Conservation (phyloP, 805 yeast species). For the Lipomyces spencermartinsiae region DNA sequence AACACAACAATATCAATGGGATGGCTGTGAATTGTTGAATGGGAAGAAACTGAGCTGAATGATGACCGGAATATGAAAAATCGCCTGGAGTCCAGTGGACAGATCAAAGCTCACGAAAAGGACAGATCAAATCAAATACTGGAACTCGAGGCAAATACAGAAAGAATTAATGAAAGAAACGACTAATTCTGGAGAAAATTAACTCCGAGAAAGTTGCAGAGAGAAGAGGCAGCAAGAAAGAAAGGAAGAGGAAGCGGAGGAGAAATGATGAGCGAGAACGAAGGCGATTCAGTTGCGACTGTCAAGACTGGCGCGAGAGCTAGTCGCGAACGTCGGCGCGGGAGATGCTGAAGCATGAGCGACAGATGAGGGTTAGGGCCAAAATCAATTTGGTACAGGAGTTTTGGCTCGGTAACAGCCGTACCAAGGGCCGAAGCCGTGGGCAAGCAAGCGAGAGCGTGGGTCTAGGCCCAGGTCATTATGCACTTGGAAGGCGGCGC, state of each 20-base stretch:
- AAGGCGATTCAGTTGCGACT: slow-evolving; percentile 3
- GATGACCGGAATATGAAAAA: neutral
- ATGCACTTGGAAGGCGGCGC: neutral
- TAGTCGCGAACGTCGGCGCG: slow-evolving; percentile 2
- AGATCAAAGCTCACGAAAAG: neutral
- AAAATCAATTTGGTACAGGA: neutral
- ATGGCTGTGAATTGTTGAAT: neutral
- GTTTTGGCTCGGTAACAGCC: neutral
- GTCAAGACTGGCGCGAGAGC: slow-evolving; percentile 26
- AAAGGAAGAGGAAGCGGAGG: slow-evolving; percentile 8
- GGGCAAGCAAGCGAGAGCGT: neutral
- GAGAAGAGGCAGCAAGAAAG: slow-evolving; percentile 13
- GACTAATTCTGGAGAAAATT: neutral
- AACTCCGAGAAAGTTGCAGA: neutral
- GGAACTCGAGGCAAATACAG: neutral
- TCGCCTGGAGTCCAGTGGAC: neutral
- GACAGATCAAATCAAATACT: neutral
- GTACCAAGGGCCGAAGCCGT: neutral
- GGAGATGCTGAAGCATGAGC: slow-evolving; percentile 11
- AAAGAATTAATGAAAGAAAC: neutral
- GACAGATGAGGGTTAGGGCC: slow-evolving; percentile 21
- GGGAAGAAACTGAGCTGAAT: neutral
- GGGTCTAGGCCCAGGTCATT: slow-evolving; percentile 8
- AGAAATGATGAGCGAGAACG: neutral
- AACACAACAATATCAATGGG: neutral